These are phyloP conservation scores for Cercospora sp. DNA, from an alignment of 2,329 filamentous ascomycete genomes.

Conservation along the genomic window DNA sequence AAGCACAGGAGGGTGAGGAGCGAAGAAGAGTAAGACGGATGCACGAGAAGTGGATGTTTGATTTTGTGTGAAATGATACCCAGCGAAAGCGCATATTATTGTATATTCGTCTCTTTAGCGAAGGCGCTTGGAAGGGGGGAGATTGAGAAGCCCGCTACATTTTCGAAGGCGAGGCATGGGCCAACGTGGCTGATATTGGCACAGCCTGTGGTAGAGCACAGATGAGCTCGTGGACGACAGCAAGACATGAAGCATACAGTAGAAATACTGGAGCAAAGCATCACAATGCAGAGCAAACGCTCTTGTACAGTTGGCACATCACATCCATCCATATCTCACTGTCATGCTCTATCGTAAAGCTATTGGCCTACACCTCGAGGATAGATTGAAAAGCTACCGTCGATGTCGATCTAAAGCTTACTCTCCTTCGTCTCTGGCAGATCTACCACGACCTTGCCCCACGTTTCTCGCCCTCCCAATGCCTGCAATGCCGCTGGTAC, in stretches of 20 bases:
- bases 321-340: not conserved
- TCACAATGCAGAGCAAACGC: not conserved
- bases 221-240: slow-evolving; percentile 2
- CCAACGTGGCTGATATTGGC: not conserved
- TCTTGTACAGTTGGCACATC: not conserved
- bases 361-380: not conserved
- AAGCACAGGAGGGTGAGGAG: slow-evolving; percentile 25
- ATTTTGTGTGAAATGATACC: not conserved
- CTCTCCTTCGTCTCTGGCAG: slow-evolving; percentile 65
- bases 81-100: not conserved
- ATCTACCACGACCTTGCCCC: slow-evolving; percentile 94
- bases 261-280: not conserved
- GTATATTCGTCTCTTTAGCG: slow-evolving; percentile 15
- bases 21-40: slow-evolving; percentile 21
- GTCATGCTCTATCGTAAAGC: not conserved
- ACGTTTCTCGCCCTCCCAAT: slow-evolving; percentile 77
- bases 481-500: slow-evolving; percentile 75
- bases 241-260: not conserved
- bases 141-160: not conserved
- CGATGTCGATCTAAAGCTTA: slow-evolving; percentile 35
- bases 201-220: not conserved
- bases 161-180: not conserved
- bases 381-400: not conserved
- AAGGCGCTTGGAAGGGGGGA: slow-evolving; percentile 19
- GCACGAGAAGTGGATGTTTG: slow-evolving; percentile 5